Evolutionary conservation across 1,284 basidiomycete species (phyloP).

Genomic region (Clitocybe nebularis): DNA sequence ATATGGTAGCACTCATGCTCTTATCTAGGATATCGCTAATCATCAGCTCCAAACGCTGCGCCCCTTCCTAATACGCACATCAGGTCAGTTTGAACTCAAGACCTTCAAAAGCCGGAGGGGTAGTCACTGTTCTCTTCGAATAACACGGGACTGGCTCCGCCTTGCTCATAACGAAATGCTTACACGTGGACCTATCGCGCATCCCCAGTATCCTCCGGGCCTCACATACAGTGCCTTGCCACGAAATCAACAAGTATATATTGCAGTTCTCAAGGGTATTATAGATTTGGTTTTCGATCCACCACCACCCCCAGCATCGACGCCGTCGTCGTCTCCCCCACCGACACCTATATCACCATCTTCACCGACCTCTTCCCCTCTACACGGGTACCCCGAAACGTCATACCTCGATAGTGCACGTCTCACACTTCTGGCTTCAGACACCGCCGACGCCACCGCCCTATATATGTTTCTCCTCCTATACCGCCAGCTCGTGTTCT

Average conservation of each 20-base stretch:
- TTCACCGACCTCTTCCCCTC: slow-evolving; percentile 25
- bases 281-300: slow-evolving; percentile 69
- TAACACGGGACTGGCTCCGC: slow-evolving; percentile 65
- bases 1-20: slow-evolving; percentile 16
- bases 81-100: slow-evolving; percentile 78
- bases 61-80: slow-evolving; percentile 79
- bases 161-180: slow-evolving; percentile 32
- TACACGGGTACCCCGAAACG: slow-evolving; percentile 71
- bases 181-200: slow-evolving; percentile 34
- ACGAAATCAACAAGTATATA: slow-evolving; percentile 51
- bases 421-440: slow-evolving; percentile 64
- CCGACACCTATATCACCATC: slow-evolving; percentile 21
- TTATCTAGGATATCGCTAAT: slow-evolving; percentile 84
- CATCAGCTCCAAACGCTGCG: slow-evolving; percentile 89
- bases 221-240: slow-evolving; percentile 40
- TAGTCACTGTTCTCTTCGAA: slow-evolving; percentile 43
- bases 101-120: slow-evolving; percentile 66
- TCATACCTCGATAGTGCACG: slow-evolving; percentile 80
- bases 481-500: slow-evolving; percentile 69
- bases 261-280: slow-evolving; percentile 61
- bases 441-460: slow-evolving; percentile 73
- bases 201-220: slow-evolving; percentile 36
- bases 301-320: slow-evolving; percentile 35
- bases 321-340: slow-evolving; percentile 30
- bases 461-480: slow-evolving; percentile 80